Conservation (phyloP, 2,329 filamentous ascomycete species). For the Claviceps africana region DNA sequence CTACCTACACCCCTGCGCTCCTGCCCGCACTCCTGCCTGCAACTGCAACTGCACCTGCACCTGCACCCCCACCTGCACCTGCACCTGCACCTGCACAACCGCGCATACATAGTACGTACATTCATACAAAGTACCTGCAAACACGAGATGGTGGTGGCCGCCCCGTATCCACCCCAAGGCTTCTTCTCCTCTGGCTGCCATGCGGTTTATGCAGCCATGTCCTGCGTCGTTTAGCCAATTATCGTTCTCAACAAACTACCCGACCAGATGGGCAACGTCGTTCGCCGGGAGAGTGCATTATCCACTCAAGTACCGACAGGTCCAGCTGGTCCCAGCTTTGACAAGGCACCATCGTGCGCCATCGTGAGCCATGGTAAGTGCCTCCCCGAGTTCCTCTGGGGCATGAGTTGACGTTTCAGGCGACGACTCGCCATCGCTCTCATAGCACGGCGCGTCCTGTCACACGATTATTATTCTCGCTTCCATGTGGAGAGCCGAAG, state of each 20-base stretch:
- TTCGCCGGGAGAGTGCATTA: neutral
- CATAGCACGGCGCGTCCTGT: neutral
- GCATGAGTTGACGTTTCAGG: neutral
- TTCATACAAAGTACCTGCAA: too few species aligned
- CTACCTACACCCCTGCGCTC: too few species aligned
- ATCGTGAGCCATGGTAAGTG: neutral
- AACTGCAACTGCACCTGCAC: neutral
- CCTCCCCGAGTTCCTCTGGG: neutral
- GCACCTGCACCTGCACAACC: neutral
- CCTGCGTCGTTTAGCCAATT: neutral
- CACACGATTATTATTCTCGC: neutral
- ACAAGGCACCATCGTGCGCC: neutral
- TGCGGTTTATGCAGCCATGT: neutral
- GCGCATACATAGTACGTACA: neutral
- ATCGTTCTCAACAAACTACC: neutral
- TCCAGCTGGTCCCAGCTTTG: neutral
- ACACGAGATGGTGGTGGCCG: slow-evolving; percentile 4
- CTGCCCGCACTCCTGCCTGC: neutral
- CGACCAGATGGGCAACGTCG: neutral
- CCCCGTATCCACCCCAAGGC: neutral
- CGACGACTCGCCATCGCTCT: neutral
- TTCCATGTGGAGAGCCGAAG: neutral
- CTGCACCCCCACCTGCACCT: slow-evolving; percentile 3
- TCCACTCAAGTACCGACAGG: neutral
- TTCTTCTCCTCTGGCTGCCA: neutral